A percentile compares a stretch with the other conserved stretches of the same genome.
Conservation (phyloP, 2,329 filamentous ascomycete genomes). For the Talaromyces amestolkiae region DNA sequence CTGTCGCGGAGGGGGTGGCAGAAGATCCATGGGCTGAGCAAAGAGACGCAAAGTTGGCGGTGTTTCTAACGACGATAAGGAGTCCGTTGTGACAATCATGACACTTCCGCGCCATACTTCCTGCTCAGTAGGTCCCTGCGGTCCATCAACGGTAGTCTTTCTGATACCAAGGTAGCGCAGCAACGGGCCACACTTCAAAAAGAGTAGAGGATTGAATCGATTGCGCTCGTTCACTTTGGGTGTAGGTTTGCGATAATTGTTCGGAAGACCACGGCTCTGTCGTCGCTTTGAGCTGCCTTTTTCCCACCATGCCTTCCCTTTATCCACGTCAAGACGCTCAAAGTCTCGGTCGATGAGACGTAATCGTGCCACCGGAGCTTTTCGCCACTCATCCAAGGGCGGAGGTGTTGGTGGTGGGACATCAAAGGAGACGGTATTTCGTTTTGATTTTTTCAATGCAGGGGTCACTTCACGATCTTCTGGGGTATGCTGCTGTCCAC, state of each 20-base stretch:
- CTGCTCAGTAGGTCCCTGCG: constrained; percentile 50
- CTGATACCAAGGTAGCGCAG: constrained; percentile 87
- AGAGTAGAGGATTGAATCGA: constrained; percentile 77
- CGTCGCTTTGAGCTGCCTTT: constrained; percentile 49
- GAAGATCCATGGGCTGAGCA: constrained; percentile 76
- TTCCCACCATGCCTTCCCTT: constrained; percentile 75
- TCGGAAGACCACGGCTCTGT: constrained; percentile 45
- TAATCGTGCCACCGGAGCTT: constrained; percentile 62
- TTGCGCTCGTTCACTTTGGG: constrained; percentile 47
- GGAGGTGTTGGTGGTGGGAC: constrained; percentile 47
- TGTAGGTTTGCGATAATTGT: constrained; percentile 33
- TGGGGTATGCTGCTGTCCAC: constrained; percentile 17
- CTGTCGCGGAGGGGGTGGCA: constrained; percentile 72
- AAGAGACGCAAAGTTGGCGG: constrained; percentile 78
- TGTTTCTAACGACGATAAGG: constrained; percentile 77
- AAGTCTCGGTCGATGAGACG: constrained; percentile 61
- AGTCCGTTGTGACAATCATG: constrained; percentile 91
- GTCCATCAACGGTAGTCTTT: constrained; percentile 39
- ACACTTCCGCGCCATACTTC: constrained; percentile 91
- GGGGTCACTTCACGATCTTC: constrained; percentile 23
- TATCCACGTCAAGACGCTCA: constrained; percentile 47
- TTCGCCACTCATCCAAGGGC: constrained; percentile 64
- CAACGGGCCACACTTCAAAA: constrained; percentile 85
- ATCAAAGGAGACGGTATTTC: constrained; percentile 47
- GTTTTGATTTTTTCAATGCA: constrained; percentile 31